Evolutionary conservation across 1,284 basidiomycete genomes (phyloP), one percentile per base, ranked within the genome.

Genomic region (Pyrrhoderma noxium): DNA sequence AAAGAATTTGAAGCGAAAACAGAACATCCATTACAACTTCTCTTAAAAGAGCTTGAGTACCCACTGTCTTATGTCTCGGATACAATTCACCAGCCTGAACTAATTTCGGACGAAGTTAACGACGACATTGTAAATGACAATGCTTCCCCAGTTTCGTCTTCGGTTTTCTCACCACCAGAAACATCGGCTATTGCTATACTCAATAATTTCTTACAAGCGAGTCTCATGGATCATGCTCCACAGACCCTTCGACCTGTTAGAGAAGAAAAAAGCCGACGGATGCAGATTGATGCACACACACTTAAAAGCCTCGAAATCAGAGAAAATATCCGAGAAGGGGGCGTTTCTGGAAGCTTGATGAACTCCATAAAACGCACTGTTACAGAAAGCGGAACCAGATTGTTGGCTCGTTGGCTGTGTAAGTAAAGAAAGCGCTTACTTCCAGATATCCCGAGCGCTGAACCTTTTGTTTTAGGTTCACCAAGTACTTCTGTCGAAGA

Each of bases 241-340:
- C 60, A 61, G 13, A 71, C 90, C 16, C 67, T 73, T 25, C 64
- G 69, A 13, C 89, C 89, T 0, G 75, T 70, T 46, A 77, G 75
- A 52, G 87, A 92, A 63, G 70, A 65, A 8, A 60, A 64, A 1
- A 65, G 70, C n/a, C 67, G 72, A 21, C 74, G 81, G 25, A 92
- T 94, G 89, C 87, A 91, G 60, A 93, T 95, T 54, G 92, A 95
- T 64, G 79, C 88, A 1, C 85, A 93, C 63, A 95, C 93, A 1
- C 82, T 95, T 60, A 86, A 85, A 60, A 87, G 89, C 7, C 78
- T 96, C 19, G 93, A 97, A 67, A 87, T 97, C 52, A 75, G 83
- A 25, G 89, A 93, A 66, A 77, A 78, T 18, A 72, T 85, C 34
- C 74, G 82, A 27, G 86, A 89, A 56, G 89, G 89, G 2, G 82